A percentile compares a stretch with the other conserved stretches of the same genome.
phyloP scores from a whole-genome alignment of 225 moss, liverwort and hornwort species.

The Neckera pumila region DNA sequence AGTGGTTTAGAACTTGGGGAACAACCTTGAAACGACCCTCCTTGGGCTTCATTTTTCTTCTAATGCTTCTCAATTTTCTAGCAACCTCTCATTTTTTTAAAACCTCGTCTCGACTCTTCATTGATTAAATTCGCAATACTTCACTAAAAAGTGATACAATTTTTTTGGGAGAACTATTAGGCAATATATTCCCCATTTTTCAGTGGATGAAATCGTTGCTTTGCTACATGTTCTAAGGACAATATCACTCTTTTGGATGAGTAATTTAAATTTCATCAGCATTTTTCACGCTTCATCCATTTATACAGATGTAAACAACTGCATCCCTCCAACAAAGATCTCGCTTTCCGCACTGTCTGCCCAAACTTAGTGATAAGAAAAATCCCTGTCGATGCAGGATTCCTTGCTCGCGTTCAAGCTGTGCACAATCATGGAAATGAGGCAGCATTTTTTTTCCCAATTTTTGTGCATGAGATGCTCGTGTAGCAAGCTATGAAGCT shows the following conservation, averaged over 20 bases:
- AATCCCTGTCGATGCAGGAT: not conserved
- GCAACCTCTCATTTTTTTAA: not conserved
- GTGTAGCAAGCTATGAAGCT: not conserved
- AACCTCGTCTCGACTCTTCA: rapidly evolving
- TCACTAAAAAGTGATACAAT: not conserved
- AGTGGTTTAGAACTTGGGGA: no score
- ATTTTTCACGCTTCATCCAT: not conserved
- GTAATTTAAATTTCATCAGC: not conserved
- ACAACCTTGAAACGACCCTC: no score
- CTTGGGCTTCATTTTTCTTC: no score
- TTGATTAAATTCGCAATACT: not conserved
- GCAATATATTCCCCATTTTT: not conserved
- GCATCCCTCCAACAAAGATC: not conserved
- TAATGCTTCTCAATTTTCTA: not conserved
- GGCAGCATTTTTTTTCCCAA: not conserved
- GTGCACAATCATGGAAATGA: not conserved
- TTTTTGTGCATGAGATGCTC: not conserved
- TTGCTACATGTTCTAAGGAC: not conserved
- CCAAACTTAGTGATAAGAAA: no score
- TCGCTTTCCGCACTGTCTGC: not conserved
- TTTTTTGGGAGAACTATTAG: no score
- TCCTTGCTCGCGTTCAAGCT: not conserved
- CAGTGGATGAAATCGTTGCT: not conserved
- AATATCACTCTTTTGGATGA: not conserved
- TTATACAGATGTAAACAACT: not conserved